phyloP scores from a whole-genome alignment of 495 filamentous ascomycete genomes.

The Hypoxylon lenormandii region DNA sequence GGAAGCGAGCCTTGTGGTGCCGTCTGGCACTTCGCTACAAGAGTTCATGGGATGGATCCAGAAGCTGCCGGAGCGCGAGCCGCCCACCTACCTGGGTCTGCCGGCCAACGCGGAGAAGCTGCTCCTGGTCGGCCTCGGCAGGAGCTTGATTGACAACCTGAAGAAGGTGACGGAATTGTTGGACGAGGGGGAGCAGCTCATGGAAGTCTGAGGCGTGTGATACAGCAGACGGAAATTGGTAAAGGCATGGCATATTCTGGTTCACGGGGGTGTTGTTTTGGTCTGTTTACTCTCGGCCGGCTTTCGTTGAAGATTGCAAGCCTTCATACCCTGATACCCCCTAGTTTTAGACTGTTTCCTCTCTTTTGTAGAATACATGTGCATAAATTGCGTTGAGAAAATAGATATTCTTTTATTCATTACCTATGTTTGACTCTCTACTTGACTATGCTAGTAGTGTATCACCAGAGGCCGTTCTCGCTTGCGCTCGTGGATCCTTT shows the following conservation, averaged over 20 bases:
- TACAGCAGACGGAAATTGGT: too few relatives aligned
- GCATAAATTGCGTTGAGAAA: slow-evolving; percentile 9
- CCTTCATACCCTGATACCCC: slow-evolving; percentile 42
- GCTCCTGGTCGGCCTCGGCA: slow-evolving; percentile 87
- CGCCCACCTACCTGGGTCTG: slow-evolving; percentile 94
- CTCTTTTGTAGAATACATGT: slow-evolving; percentile 11
- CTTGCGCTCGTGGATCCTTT: too few relatives aligned
- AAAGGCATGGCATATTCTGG: too few relatives aligned
- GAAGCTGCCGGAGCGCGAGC: slow-evolving; percentile 90
- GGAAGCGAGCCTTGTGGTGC: slow-evolving; percentile 76
- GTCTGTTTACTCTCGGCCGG: slow-evolving; percentile 20
- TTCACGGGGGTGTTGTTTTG: slow-evolving; percentile 28
- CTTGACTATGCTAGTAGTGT: neutral
- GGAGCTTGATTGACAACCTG: slow-evolving; percentile 85
- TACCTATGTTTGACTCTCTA: neutral
- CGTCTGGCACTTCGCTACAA: slow-evolving; percentile 79
- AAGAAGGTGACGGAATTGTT: slow-evolving; percentile 83
- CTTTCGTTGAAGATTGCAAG: slow-evolving; percentile 33
- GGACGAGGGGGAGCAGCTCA: slow-evolving; percentile 91
- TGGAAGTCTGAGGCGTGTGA: neutral
- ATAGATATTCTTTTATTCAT: slow-evolving; percentile 1
- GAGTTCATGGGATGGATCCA: slow-evolving; percentile 95
- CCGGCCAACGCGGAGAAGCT: slow-evolving; percentile 98
- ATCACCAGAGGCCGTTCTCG: neutral
- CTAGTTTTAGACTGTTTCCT: slow-evolving; percentile 34